Evolutionary conservation across 2,329 filamentous ascomycete species (phyloP), one percentile per base, ranked within the genome.

Genomic region (Arachnopeziza araneosa): DNA sequence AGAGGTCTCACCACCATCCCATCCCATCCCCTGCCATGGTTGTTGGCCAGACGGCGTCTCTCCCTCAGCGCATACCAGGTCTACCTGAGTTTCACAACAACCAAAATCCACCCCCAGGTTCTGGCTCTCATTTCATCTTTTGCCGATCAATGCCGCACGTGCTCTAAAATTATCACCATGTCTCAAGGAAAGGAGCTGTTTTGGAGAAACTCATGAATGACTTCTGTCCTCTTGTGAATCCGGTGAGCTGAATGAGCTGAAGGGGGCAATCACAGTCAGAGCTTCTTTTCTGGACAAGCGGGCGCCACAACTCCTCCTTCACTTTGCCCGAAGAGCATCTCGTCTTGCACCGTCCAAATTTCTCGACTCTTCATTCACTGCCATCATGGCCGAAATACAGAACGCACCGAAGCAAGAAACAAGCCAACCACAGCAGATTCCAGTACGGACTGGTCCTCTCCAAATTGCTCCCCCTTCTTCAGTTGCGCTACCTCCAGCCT

Each of bases 341-440:
- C 36, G 12, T 17, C 36, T 44, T 44, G 6, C 36, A 44, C 6
- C 2, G 12, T 14, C 36, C 36, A 44, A 44, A 44, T 3, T 19
- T 44, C 12, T 6, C 3, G 17, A 44, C 3, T 24, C n/a, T 60
- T 9, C 26, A 30, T 36, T 49, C n/a, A 22, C 30, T 49, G 36
- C 22, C 63, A 64, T 51, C 56, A 69, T 68, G 66, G 63, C 66
- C 22, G 63, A 69, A 59, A 57, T 61, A 17, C 65, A 69, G 56
- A 62, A 50, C 48, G 49, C 52, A 51, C 51, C 22, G 22, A 61
- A 63, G 60, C 56, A 57, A 22, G 52, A 62, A 55, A 36, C 62
- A 56, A 63, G 63, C 32, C 63, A 68, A 57, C 68, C 69, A 64
- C 66, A 60, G 57, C 59, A 62, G 23, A 68, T 71, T 24, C 68